These are phyloP conservation scores for Cyclotella choctawhatcheeana DNA, from an alignment of 108 stramenopile species.

Conservation along the genomic window DNA sequence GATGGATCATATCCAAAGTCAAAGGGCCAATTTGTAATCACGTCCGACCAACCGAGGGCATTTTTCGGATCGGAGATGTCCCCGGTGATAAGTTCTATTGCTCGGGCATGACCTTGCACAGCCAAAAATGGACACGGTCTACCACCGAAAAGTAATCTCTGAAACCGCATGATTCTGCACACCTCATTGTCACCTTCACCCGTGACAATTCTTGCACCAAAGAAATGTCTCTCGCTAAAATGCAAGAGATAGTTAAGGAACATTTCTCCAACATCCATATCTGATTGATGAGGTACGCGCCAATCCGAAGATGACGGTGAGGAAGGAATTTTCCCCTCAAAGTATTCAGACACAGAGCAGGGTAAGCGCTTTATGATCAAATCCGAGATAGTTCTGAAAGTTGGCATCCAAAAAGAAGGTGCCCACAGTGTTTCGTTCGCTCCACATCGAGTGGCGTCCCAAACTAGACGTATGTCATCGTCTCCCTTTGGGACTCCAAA, in stretches of 20 bases:
- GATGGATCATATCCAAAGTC: slow-evolving; percentile 33
- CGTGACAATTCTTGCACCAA: slow-evolving; percentile 3
- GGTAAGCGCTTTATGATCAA: slow-evolving; percentile 11
- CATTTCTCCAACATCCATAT: slow-evolving; percentile 7
- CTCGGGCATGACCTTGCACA: slow-evolving; percentile 9
- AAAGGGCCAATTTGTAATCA: slow-evolving; percentile 41
- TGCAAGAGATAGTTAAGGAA: background rate
- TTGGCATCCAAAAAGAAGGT: slow-evolving; percentile 48
- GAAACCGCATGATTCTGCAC: background rate
- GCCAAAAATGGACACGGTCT: slow-evolving; percentile 29
- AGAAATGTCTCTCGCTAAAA: background rate
- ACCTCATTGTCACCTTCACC: slow-evolving; percentile 4
- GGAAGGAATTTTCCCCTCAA: background rate
- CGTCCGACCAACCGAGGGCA: slow-evolving; percentile 32
- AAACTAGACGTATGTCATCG: slow-evolving; percentile 52
- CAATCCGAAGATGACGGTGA: background rate
- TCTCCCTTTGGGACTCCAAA: slow-evolving; percentile 41
- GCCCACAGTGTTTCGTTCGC: slow-evolving; percentile 37
- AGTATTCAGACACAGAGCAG: slow-evolving; percentile 10
- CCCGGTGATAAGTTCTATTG: slow-evolving; percentile 26
- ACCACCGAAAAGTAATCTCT: slow-evolving; percentile 37
- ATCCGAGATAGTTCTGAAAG: slow-evolving; percentile 21
- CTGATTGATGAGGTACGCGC: background rate
- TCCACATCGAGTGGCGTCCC: slow-evolving; percentile 43
- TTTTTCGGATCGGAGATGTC: slow-evolving; percentile 16